Evolutionary conservation across 2,329 filamentous ascomycete genomes (phyloP).

Genomic region (Cercospora sojina): DNA sequence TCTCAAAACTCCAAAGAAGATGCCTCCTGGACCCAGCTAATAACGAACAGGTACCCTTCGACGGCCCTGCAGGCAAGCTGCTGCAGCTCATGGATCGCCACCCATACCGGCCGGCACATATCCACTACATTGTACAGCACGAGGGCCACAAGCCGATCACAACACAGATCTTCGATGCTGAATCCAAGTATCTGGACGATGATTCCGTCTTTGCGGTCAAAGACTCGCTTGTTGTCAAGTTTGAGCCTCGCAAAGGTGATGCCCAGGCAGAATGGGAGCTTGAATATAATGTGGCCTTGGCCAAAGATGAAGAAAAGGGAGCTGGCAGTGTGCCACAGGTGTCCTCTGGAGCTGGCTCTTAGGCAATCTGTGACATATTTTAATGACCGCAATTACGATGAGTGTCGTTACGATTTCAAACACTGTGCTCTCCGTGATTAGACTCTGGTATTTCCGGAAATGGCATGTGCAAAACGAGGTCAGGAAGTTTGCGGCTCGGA

Average conservation of each 20-base stretch:
- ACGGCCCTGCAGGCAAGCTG: conserved; percentile 49
- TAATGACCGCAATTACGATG: neutral
- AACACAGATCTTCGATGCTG: conserved; percentile 71
- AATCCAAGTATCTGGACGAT: conserved; percentile 22
- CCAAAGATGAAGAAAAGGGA: conserved; percentile 30
- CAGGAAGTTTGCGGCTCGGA: neutral
- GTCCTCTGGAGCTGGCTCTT: conserved; percentile 4
- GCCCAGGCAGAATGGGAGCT: conserved; percentile 24
- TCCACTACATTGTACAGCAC: conserved; percentile 48
- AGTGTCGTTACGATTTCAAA: neutral
- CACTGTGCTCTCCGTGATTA: neutral
- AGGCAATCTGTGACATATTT: neutral
- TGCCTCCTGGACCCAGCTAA: neutral
- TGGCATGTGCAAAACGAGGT: neutral
- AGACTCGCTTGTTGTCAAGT: conserved; percentile 59
- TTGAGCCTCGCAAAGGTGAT: conserved; percentile 55
- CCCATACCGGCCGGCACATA: conserved; percentile 62
- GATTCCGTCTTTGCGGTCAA: conserved; percentile 21
- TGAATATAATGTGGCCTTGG: conserved; percentile 23
- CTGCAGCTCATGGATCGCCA: conserved; percentile 60
- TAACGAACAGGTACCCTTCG: conserved; percentile 32
- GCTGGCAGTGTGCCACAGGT: conserved; percentile 7
- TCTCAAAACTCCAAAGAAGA: neutral
- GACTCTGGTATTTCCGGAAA: neutral
- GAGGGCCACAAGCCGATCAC: conserved; percentile 67